Conservation (phyloP, 106 monocot genomes). For the Allium fistulosum region DNA sequence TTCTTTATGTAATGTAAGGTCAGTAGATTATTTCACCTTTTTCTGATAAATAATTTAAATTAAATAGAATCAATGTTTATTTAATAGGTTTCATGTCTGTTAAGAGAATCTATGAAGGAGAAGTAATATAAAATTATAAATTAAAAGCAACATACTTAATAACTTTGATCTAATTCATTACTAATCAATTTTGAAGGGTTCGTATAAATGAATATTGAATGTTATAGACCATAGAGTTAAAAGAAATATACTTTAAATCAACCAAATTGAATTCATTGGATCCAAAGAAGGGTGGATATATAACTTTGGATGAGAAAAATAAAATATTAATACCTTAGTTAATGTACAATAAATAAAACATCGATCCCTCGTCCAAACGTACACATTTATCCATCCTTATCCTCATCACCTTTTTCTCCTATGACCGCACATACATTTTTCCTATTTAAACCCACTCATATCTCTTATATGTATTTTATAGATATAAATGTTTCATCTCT, state of each 20-base stretch:
- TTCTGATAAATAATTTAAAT: no score
- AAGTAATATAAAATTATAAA: no score
- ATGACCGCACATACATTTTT: background rate
- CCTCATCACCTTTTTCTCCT: background rate
- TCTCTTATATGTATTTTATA: background rate
- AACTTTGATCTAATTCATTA: no score
- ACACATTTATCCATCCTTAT: slow-evolving; percentile 3
- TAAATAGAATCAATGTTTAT: no score
- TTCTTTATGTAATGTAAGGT: no score
- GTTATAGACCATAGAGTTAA: background rate
- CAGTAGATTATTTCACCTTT: no score
- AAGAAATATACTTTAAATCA: background rate
- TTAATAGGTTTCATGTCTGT: no score
- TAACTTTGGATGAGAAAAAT: background rate
- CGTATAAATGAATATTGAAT: no score
- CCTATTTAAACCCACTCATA: background rate
- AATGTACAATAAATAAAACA: background rate
- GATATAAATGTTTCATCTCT: no score
- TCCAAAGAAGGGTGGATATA: background rate
- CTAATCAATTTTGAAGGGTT: no score
- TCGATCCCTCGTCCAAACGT: background rate
- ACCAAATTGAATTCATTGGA: background rate
- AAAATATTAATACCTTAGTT: background rate
- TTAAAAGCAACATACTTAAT: no score
- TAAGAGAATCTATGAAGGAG: no score